Base-by-base conservation (phyloP, 2,329 filamentous ascomycete species). In the Atkinsonella texensis region DNA sequence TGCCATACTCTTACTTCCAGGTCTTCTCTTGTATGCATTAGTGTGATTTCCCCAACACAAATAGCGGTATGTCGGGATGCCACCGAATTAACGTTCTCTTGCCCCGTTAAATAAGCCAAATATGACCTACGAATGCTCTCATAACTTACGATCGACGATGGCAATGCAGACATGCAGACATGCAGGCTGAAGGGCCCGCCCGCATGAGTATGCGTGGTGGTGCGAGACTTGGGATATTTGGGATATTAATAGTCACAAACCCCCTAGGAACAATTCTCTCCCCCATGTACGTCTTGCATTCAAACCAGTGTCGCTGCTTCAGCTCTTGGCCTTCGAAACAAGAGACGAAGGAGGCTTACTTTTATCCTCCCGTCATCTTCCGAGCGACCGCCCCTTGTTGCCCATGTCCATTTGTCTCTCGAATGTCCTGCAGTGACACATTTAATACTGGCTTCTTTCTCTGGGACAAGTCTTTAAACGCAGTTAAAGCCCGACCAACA, bases 291-390 rank as follows among this genome's bases (percentile, higher is more conserved):
- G 31, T 33, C 28, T 45, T 45, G 43, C 15, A 32, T 32, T 45
- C 43, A 45, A n/a, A 28, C 11, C 20, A 20, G 17, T 13, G 41
- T 13, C 35, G 35, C 35, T 38, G 35, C 65, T 63, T 65, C 62
- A 65, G 59, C 60, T 58, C 55, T 53, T 33, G 13, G 11, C 38
- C 55, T 53, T 58, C 60, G 61, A 63, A 64, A 62, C 64, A 64
- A 65, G 60, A 42, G 20, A 9, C 39, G 33, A 28, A 38, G 40
- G 55, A 58, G 57, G 48, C 20, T 39, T 47, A 50, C 28, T 12
- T 5, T 38, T 5, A 18, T 35, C 20, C 35, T 47, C 50, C 28
- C 13, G 51, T 56, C 43, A 49, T 51, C 51, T 53, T 52, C 48
- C 58, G 53, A 54, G 54, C 54, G 52, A 48, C 54, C 44, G 45